phyloP scores from a whole-genome alignment of 495 filamentous ascomycete species.

The Talaromyces nanjingensis region DNA sequence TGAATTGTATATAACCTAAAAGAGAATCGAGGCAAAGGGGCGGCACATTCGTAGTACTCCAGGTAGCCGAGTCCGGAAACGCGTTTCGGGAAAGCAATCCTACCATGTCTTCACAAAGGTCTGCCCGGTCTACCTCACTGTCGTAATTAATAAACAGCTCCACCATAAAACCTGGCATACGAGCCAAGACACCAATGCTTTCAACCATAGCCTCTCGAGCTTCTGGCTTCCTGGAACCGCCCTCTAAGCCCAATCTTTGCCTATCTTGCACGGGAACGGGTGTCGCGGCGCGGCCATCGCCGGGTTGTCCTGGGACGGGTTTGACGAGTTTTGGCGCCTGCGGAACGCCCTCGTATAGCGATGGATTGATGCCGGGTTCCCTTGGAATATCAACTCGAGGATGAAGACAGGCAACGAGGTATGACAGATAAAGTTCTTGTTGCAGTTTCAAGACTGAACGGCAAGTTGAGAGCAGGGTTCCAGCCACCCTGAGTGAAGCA shows the following conservation, averaged over 20 bases:
- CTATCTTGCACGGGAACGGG: conserved; percentile 91
- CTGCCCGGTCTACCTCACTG: conserved; percentile 85
- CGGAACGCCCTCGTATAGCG: conserved; percentile 88
- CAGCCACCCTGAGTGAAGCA: conserved; percentile 83
- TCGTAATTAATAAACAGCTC: conserved; percentile 98
- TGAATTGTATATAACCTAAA: conserved; percentile 81
- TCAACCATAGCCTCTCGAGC: conserved; percentile 98
- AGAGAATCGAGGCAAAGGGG: conserved; percentile 90
- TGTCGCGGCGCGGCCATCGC: conserved; percentile 72
- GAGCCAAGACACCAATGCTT: conserved; percentile 80
- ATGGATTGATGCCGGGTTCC: conserved; percentile 84
- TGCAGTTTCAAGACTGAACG: conserved; percentile 90
- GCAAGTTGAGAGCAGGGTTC: conserved; percentile 86
- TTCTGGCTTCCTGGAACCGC: conserved; percentile 84
- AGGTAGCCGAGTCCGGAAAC: conserved; percentile 94
- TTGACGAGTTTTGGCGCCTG: conserved; percentile 83
- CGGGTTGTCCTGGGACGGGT: conserved; percentile 65
- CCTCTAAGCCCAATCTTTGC: conserved; percentile 89
- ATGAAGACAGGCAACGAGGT: conserved; percentile 88
- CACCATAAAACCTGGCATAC: conserved; percentile 89
- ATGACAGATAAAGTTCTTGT: conserved; percentile 93
- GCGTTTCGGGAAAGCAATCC: conserved; percentile 89
- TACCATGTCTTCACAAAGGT: conserved; percentile 92
- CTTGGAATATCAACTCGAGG: conserved; percentile 85
- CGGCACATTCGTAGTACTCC: conserved; percentile 98